These are phyloP conservation scores for Cydonia oblonga DNA, from an alignment of 331 rosid species.

Conservation along the genomic window DNA sequence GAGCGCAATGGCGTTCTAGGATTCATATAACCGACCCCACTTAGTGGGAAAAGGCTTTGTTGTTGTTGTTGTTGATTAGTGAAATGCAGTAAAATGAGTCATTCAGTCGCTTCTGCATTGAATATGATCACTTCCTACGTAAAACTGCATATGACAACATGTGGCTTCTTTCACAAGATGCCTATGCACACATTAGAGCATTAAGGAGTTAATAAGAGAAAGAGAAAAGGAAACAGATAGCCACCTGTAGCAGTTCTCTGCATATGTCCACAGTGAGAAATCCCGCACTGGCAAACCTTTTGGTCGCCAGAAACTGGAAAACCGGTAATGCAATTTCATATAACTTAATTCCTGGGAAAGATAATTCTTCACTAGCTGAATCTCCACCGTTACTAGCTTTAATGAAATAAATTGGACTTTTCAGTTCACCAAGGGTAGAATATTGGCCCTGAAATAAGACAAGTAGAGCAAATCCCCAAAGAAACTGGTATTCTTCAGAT, in stretches of 20 bases:
- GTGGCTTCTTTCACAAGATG: neutral
- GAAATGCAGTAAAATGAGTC: neutral
- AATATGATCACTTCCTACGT: neutral
- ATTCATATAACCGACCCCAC: no score
- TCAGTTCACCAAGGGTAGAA: constrained; percentile 38
- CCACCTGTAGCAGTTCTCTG: constrained; percentile 85
- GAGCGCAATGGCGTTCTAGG: no score
- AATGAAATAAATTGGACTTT: constrained; percentile 31
- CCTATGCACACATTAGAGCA: neutral
- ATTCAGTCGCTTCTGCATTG: neutral
- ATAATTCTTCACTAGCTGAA: constrained; percentile 32
- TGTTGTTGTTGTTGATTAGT: neutral
- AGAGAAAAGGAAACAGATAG: constrained; percentile 8
- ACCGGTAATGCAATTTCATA: constrained; percentile 72
- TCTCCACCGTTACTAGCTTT: constrained; percentile 34
- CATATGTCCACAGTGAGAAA: constrained; percentile 56
- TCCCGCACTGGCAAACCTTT: constrained; percentile 53
- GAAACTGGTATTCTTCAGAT: constrained; percentile 55
- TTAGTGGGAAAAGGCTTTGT: no score
- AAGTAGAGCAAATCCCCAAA: constrained; percentile 88
- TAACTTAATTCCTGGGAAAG: constrained; percentile 43
- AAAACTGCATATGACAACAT: neutral
- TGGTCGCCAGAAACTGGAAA: constrained; percentile 71
- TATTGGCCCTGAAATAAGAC: constrained; percentile 62
- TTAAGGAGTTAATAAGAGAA: constrained; percentile 3